These are phyloP conservation scores for Naganishia randhawae DNA, from an alignment of 768 basidiomycete genomes.

Conservation along the genomic window DNA sequence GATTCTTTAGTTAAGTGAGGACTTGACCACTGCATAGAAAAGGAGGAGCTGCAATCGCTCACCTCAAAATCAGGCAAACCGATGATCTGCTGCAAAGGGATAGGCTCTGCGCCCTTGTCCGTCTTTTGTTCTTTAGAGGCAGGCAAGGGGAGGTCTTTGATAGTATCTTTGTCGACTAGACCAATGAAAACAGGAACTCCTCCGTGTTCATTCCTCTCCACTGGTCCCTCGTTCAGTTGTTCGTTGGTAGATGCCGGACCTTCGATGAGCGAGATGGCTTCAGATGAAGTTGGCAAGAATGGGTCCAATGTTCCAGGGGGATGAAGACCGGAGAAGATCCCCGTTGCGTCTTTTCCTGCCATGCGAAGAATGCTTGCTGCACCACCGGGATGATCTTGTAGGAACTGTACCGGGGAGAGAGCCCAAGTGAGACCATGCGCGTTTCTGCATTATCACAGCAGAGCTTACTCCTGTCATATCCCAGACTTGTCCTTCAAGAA, in stretches of 20 bases:
- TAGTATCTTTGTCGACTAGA: conserved; percentile 41
- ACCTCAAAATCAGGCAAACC: conserved; percentile 49
- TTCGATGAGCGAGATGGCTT: too few relatives aligned
- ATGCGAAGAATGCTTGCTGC: conserved; percentile 39
- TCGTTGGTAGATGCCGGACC: too few relatives aligned
- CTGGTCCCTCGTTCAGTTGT: too few relatives aligned
- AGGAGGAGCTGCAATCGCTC: conserved; percentile 20
- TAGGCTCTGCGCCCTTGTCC: conserved; percentile 38
- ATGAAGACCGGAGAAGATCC: conserved; percentile 46
- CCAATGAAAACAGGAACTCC: conserved; percentile 38
- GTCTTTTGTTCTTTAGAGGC: conserved; percentile 30
- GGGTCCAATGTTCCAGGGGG: conserved; percentile 50
- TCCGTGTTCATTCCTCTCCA: not conserved
- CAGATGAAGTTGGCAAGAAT: not conserved
- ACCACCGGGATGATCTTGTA: conserved; percentile 47
- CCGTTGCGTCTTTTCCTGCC: conserved; percentile 46
- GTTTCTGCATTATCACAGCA: too few relatives aligned
- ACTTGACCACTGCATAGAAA: not conserved
- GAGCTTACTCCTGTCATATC: conserved; percentile 47
- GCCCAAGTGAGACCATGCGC: too few relatives aligned
- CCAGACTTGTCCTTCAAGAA: conserved; percentile 47
- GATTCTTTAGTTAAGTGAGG: conserved; percentile 11
- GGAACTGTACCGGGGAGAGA: conserved; percentile 39
- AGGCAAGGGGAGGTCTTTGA: conserved; percentile 34
- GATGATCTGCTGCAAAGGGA: conserved; percentile 44